Evolutionary conservation across 176 grass and related monocot genomes (phyloP).

Genomic region (Oryza glumipatula): DNA sequence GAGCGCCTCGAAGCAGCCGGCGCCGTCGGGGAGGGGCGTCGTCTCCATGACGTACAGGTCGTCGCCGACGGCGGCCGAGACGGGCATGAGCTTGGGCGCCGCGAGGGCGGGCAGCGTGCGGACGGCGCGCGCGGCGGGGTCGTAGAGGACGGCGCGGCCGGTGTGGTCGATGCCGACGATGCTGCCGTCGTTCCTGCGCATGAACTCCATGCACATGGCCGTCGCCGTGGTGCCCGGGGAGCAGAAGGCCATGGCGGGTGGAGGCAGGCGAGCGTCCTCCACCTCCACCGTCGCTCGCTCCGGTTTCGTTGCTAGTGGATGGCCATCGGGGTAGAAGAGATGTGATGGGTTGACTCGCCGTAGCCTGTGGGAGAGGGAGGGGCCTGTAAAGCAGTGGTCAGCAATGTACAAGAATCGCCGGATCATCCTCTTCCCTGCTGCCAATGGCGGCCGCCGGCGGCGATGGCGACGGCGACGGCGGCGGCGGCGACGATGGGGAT

Average conservation of each 20-base stretch:
- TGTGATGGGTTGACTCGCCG: background rate
- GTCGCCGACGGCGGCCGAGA: background rate
- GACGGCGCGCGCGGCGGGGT: background rate
- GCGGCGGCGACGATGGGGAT: background rate
- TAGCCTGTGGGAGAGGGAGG: background rate
- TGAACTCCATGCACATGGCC: background rate
- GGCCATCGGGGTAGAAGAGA: background rate
- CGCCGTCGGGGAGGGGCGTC: background rate
- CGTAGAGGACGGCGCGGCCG: background rate
- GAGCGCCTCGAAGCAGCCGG: background rate
- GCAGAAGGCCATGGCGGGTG: background rate
- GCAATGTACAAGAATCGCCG: background rate
- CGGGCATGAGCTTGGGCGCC: background rate
- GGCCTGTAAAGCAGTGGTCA: too few relatives aligned
- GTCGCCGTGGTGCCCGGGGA: too few relatives aligned
- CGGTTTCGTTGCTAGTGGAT: too few relatives aligned
- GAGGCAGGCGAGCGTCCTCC: background rate
- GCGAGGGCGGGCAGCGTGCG: background rate
- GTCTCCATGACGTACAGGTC: background rate
- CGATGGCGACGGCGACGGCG: too few relatives aligned
- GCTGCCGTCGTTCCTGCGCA: background rate
- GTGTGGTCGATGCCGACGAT: background rate
- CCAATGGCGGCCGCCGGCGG: constrained; percentile 31
- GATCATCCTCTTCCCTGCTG: constrained; percentile 38
- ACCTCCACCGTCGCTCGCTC: background rate